These are phyloP conservation scores for Microsporum audouinii DNA, from an alignment of 2,329 filamentous ascomycete species.

Conservation along the genomic window DNA sequence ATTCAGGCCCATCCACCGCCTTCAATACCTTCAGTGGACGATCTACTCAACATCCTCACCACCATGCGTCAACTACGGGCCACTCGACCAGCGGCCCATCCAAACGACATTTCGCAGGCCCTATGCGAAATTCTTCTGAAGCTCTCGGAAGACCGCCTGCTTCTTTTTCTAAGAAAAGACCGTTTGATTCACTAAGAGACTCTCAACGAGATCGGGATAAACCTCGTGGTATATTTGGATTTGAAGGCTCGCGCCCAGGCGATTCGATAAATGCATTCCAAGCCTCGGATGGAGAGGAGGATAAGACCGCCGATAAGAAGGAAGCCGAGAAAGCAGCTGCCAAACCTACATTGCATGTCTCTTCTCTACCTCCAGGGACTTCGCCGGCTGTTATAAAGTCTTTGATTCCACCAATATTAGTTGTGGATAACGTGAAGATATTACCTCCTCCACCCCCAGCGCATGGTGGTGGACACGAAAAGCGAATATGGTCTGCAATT, in stretches of 20 bases:
- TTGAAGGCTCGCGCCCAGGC: slow-evolving; percentile 26
- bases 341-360: slow-evolving; percentile 46
- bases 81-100: slow-evolving; percentile 24
- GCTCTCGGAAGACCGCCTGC: slow-evolving; percentile 36
- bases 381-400: slow-evolving; percentile 41
- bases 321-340: slow-evolving; percentile 38
- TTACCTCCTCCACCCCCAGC: slow-evolving; percentile 39
- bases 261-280: slow-evolving; percentile 33
- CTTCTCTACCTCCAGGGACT: slow-evolving; percentile 43
- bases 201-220: slow-evolving; percentile 29
- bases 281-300: slow-evolving; percentile 34
- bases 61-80: slow-evolving; percentile 21
- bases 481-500: slow-evolving; percentile 64
- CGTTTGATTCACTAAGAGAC: slow-evolving; percentile 31
- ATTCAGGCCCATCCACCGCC: slow-evolving; percentile 19
- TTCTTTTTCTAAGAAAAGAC: slow-evolving; percentile 34
- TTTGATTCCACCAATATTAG: slow-evolving; percentile 44
- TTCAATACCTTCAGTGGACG: slow-evolving; percentile 11
- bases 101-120: slow-evolving; percentile 52
- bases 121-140: slow-evolving; percentile 38
- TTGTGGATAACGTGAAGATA: slow-evolving; percentile 63
- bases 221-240: slow-evolving; percentile 30
- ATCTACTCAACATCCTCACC: slow-evolving; percentile 17
- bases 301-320: slow-evolving; percentile 29
- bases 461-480: slow-evolving; percentile 39